phyloP scores from a whole-genome alignment of 805 yeast genomes.

The Candida endomychidarum region DNA sequence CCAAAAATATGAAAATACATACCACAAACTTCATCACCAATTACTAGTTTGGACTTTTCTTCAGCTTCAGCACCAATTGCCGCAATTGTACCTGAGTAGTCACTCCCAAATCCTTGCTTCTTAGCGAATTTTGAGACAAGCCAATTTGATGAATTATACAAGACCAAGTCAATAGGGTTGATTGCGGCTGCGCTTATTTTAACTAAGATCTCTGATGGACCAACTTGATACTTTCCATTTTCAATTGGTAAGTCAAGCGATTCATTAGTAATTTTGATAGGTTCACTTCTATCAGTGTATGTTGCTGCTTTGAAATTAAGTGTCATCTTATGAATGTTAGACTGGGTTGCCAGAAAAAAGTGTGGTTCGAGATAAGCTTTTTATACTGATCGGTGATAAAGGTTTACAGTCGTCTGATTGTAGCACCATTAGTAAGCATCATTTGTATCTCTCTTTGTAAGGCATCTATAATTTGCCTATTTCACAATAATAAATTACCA shows the following conservation, averaged over 20 bases:
- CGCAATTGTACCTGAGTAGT: slow-evolving; percentile 34
- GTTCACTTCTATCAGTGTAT: not conserved
- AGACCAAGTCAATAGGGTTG: not conserved
- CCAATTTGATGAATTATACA: not conserved
- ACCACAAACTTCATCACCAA: slow-evolving; percentile 33
- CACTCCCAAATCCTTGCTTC: slow-evolving; percentile 27
- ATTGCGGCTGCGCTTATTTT: not conserved
- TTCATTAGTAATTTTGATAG: not conserved
- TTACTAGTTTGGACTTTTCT: slow-evolving; percentile 17
- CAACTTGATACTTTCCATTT: not conserved
- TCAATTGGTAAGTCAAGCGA: not conserved
- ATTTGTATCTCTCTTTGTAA: too few relatives aligned
- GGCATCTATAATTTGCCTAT: too few relatives aligned
- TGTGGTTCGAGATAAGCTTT: too few relatives aligned
- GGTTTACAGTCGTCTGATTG: too few relatives aligned
- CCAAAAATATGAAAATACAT: slow-evolving; percentile 14
- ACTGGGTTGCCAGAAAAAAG: too few relatives aligned
- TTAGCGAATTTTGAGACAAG: not conserved
- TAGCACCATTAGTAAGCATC: too few relatives aligned
- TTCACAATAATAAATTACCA: too few relatives aligned
- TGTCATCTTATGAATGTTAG: not conserved
- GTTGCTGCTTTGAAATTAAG: slow-evolving; percentile 1
- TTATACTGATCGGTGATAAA: too few relatives aligned
- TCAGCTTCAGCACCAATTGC: slow-evolving; percentile 29
- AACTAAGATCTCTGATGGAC: not conserved